These are phyloP conservation scores for Podila verticillata DNA, from an alignment of 192 early-diverging fungal species.

Conservation along the genomic window DNA sequence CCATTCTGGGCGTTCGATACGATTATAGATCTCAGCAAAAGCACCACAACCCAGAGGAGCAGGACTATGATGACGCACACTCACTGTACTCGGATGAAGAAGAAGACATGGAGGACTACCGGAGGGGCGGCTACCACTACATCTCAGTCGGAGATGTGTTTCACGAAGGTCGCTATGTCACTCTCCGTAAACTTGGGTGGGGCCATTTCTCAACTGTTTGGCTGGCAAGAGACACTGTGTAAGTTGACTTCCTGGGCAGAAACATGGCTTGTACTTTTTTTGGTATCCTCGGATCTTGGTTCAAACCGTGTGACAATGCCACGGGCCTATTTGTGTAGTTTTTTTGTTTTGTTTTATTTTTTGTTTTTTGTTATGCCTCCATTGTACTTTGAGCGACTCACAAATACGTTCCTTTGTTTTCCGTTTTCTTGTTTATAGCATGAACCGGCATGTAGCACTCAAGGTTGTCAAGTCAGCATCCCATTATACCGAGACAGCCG, in stretches of 20 bases:
- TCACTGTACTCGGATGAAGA: slow-evolving; percentile 72
- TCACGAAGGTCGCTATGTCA: slow-evolving; percentile 83
- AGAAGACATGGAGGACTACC: slow-evolving; percentile 93
- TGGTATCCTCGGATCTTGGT: too few species aligned
- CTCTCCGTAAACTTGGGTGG: slow-evolving; percentile 97
- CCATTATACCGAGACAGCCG: slow-evolving; percentile 95
- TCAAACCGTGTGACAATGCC: too few species aligned
- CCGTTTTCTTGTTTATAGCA: slow-evolving; percentile 41
- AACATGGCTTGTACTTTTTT: too few species aligned
- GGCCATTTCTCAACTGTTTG: slow-evolving; percentile 99
- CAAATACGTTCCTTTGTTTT: neutral
- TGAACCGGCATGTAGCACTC: slow-evolving; percentile 86
- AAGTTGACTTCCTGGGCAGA: slow-evolving; percentile 14
- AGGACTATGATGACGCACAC: slow-evolving; percentile 28
- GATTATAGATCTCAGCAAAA: slow-evolving; percentile 20
- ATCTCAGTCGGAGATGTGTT: slow-evolving; percentile 87
- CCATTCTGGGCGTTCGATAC: neutral
- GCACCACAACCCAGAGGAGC: slow-evolving; percentile 12
- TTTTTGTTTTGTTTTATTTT: too few species aligned
- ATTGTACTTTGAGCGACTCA: too few species aligned
- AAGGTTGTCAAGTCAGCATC: slow-evolving; percentile 97
- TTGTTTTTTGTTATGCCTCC: too few species aligned
- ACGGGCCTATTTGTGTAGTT: too few species aligned
- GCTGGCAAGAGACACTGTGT: slow-evolving; percentile 86
- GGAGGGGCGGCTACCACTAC: slow-evolving; percentile 96